These are phyloP conservation scores for Penicillium cinerascens DNA, from an alignment of 495 filamentous ascomycete genomes.

Conservation along the genomic window DNA sequence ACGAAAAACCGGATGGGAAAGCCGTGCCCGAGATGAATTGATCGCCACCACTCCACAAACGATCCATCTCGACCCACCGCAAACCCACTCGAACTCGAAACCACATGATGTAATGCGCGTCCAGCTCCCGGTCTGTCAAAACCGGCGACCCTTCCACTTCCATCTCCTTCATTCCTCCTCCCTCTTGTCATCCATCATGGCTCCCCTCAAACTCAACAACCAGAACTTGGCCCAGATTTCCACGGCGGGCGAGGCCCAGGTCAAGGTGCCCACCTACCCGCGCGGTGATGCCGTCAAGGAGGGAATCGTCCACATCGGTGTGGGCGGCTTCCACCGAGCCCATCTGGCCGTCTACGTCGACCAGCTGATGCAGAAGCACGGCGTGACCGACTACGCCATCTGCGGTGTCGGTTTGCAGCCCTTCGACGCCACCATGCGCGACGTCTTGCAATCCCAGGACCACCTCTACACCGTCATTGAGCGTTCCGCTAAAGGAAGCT, in stretches of 20 bases:
- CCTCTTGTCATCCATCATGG: slow-evolving; percentile 26
- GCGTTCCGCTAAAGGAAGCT: slow-evolving; percentile 43
- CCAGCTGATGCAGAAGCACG: slow-evolving; percentile 45
- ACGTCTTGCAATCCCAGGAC: slow-evolving; percentile 41
- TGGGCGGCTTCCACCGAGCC: slow-evolving; percentile 49
- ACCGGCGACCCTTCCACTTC: background rate
- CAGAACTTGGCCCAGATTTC: slow-evolving; percentile 37
- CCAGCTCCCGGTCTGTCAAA: background rate
- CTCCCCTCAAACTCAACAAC: slow-evolving; percentile 39
- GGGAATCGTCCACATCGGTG: slow-evolving; percentile 48
- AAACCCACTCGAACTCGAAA: background rate
- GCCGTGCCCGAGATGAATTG: too few species aligned
- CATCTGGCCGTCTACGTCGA: slow-evolving; percentile 48
- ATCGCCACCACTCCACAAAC: too few species aligned
- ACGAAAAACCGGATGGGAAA: too few species aligned
- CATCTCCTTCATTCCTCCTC: background rate
- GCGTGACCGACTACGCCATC: slow-evolving; percentile 41
- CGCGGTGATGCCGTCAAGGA: slow-evolving; percentile 44
- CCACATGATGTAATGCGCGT: slow-evolving; percentile 6
- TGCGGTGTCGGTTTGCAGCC: slow-evolving; percentile 47
- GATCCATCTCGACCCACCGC: too few species aligned
- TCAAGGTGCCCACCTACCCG: slow-evolving; percentile 36
- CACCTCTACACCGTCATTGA: slow-evolving; percentile 48
- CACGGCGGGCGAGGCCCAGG: slow-evolving; percentile 20
- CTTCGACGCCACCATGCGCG: slow-evolving; percentile 45